Percentiles rank a stretch among this genome's conserved stretches.
phyloP scores from a whole-genome alignment of 306 rosid genomes.

The Cucumis melo region DNA sequence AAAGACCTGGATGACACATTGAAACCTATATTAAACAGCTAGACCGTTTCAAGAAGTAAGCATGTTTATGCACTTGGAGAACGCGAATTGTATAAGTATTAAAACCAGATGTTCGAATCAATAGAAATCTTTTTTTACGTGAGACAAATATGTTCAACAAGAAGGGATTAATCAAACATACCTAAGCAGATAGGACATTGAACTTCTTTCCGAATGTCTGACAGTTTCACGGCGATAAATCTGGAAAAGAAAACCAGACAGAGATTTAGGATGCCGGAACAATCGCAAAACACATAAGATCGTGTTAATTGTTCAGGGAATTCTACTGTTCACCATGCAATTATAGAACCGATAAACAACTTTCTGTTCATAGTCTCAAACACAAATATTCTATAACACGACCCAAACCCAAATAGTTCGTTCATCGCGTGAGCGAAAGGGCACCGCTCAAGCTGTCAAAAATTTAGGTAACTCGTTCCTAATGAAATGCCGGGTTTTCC shows the following conservation, averaged over 20 bases:
- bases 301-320: not conserved
- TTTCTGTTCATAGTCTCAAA: not conserved
- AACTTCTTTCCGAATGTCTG: slow-evolving; percentile 59
- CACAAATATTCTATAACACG: not conserved
- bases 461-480: not conserved
- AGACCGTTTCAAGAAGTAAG: not conserved
- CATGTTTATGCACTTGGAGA: not conserved
- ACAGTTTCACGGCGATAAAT: slow-evolving; percentile 31
- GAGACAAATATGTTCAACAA: not conserved
- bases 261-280: slow-evolving; percentile 9
- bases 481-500: not conserved
- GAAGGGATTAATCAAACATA: slow-evolving; percentile 9
- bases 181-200: slow-evolving; percentile 88
- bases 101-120: not conserved
- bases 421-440: not conserved
- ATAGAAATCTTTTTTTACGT: not conserved
- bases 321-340: slow-evolving; percentile 2
- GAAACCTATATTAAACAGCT: not conserved
- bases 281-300: not conserved
- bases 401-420: not conserved
- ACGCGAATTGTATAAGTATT: not conserved
- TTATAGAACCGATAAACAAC: not conserved
- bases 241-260: slow-evolving; percentile 33
- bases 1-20: not conserved
- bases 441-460: not conserved